Conservation (phyloP, 768 basidiomycete genomes). For the Hygrophorus pudorinus region DNA sequence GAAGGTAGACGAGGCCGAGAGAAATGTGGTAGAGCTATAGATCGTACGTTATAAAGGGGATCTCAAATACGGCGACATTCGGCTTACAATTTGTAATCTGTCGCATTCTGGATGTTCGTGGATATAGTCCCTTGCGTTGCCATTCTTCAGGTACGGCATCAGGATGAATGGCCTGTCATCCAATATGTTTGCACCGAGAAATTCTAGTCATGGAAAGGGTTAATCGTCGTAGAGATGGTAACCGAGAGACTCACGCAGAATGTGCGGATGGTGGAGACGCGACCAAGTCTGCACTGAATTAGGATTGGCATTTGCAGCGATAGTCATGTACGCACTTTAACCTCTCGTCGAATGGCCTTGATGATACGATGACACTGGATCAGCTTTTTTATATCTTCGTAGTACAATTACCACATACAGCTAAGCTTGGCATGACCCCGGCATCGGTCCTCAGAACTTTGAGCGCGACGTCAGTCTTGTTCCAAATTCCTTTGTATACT, state of each 20-base stretch:
- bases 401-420: not conserved
- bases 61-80: not conserved
- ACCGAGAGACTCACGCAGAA: constrained; percentile 4
- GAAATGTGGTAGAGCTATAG: constrained; percentile 11
- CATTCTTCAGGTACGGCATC: constrained; percentile 16
- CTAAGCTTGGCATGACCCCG: constrained; percentile 7
- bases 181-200: constrained; percentile 9
- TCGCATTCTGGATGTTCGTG: constrained; percentile 11
- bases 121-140: constrained; percentile 13
- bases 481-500: constrained; percentile 12
- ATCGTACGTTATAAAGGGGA: not conserved
- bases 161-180: constrained; percentile 14
- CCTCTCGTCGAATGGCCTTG: constrained; percentile 7
- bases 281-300: constrained; percentile 8
- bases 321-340: constrained; percentile 2
- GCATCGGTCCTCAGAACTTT: constrained; percentile 9
- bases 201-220: not conserved
- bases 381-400: not conserved
- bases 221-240: not conserved
- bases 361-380: not conserved
- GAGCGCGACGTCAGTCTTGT: constrained; percentile 9
- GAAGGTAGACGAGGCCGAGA: constrained; percentile 17
- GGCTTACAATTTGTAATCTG: constrained; percentile 13
- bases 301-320: not conserved
- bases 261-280: constrained; percentile 9